These are phyloP conservation scores for Peronospora belbahrii DNA, from an alignment of 352 stramenopile species.

Conservation along the genomic window DNA sequence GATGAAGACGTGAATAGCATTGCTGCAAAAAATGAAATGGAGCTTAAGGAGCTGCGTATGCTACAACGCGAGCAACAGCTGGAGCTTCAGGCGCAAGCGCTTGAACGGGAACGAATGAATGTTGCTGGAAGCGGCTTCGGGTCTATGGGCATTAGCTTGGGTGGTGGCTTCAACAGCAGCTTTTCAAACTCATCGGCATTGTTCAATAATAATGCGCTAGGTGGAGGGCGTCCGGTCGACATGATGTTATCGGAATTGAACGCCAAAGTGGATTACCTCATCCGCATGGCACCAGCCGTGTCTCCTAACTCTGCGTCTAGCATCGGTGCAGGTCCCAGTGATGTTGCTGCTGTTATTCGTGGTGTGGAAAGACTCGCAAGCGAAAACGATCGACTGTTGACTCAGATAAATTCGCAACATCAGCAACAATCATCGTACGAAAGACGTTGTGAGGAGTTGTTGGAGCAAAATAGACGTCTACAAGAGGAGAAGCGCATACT, in stretches of 20 bases:
- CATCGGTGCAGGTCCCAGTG: conserved; percentile 30
- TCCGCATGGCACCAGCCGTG: conserved; percentile 41
- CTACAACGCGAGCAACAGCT: conserved; percentile 47
- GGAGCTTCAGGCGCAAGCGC: conserved; percentile 37
- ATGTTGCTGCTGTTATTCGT: conserved; percentile 54
- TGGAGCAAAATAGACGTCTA: conserved; percentile 50
- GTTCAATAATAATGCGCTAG: conserved; percentile 23
- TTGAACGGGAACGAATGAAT: conserved; percentile 32
- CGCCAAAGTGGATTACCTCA: conserved; percentile 72
- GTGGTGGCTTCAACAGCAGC: conserved; percentile 16
- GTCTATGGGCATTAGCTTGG: conserved; percentile 20
- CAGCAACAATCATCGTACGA: conserved; percentile 68
- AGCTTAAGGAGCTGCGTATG: conserved; percentile 46
- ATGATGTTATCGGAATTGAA: conserved; percentile 51
- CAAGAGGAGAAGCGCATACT: conserved; percentile 55
- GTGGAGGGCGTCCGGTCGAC: conserved; percentile 37
- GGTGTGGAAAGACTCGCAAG: conserved; percentile 61
- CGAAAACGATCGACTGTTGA: conserved; percentile 68
- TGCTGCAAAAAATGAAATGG: conserved; percentile 38
- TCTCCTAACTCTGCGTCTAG: conserved; percentile 13
- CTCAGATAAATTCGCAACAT: conserved; percentile 73
- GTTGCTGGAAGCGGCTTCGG: conserved; percentile 15
- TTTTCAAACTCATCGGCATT: conserved; percentile 22
- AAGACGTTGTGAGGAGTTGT: conserved; percentile 56
- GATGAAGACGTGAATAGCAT: conserved; percentile 28